Percentiles rank a stretch among this genome's conserved stretches.
phyloP scores from a whole-genome alignment of 2,329 filamentous ascomycete species.

The Hypocrella siamensis region DNA sequence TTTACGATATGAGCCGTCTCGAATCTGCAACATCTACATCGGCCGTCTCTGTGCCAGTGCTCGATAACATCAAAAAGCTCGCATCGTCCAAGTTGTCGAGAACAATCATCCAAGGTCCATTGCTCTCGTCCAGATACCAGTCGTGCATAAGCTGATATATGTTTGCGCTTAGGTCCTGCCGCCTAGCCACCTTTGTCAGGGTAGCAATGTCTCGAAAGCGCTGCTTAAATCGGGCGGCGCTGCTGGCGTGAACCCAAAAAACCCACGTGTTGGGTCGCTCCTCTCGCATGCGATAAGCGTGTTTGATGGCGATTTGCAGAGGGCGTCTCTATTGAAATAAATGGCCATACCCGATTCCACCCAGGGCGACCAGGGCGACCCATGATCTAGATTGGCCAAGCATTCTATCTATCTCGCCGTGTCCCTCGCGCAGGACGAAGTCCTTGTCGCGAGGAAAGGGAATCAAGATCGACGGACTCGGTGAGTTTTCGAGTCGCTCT shows the following conservation, averaged over 20 bases:
- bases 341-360: constrained; percentile 6
- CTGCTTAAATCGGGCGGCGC: constrained; percentile 16
- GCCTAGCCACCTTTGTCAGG: constrained; percentile 12
- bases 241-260: constrained; percentile 21
- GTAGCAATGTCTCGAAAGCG: constrained; percentile 18
- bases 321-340: constrained; percentile 7
- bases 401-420: constrained; percentile 12
- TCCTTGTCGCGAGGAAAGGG: constrained; percentile 10
- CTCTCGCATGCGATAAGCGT: constrained; percentile 13
- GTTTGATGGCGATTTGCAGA: constrained; percentile 18
- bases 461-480: constrained; percentile 9
- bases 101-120: constrained; percentile 9
- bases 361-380: constrained; percentile 5
- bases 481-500: constrained; percentile 7
- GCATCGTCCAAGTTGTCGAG: constrained; percentile 9
- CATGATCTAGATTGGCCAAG: constrained; percentile 7
- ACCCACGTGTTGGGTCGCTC: constrained; percentile 13
- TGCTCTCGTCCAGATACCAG: constrained; percentile 11
- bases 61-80: neutral
- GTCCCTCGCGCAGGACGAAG: constrained; percentile 1
- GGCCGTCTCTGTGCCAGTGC: neutral
- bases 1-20: constrained; percentile 3
- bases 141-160: constrained; percentile 15
- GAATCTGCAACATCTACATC: neutral
- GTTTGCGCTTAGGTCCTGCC: constrained; percentile 14